phyloP scores from a whole-genome alignment of 768 basidiomycete genomes.

The Tricholomella constricta region DNA sequence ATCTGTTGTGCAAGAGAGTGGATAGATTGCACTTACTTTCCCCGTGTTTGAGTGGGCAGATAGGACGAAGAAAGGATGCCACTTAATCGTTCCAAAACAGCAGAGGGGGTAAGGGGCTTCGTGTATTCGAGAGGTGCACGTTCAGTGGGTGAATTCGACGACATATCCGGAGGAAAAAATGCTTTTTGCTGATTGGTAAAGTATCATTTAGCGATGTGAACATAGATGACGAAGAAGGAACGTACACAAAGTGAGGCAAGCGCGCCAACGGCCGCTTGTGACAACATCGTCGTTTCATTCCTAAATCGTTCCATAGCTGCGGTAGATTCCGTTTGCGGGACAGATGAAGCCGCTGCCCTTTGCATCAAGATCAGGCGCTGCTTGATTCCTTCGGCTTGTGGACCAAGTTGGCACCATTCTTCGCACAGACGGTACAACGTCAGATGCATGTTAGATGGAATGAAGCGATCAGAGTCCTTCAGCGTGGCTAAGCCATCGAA shows the following conservation, averaged over 20 bases:
- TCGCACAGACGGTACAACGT: conserved; percentile 84
- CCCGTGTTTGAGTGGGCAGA: conserved; percentile 49
- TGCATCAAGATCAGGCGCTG: conserved; percentile 74
- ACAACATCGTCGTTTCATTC: conserved; percentile 70
- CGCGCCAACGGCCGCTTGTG: conserved; percentile 83
- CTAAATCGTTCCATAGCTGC: conserved; percentile 61
- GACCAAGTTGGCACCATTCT: conserved; percentile 90
- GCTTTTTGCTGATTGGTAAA: conserved; percentile 81
- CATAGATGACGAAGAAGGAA: conserved; percentile 19
- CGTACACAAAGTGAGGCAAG: conserved; percentile 87
- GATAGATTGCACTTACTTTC: conserved; percentile 60
- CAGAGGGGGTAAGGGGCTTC: conserved; percentile 53
- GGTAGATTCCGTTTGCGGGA: conserved; percentile 52
- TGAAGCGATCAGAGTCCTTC: conserved; percentile 75
- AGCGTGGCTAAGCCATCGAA: conserved; percentile 74
- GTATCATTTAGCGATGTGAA: conserved; percentile 2
- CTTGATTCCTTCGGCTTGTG: conserved; percentile 70
- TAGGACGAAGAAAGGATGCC: conserved; percentile 69
- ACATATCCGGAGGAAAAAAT: conserved; percentile 63
- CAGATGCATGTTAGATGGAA: conserved; percentile 73
- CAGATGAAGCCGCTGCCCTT: conserved; percentile 59
- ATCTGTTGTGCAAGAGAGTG: neutral
- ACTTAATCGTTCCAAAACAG: conserved; percentile 64
- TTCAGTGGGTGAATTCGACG: conserved; percentile 67
- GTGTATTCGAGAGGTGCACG: conserved; percentile 46